Conservation (phyloP, 257 asterid genomes). For the Verbena officinalis region DNA sequence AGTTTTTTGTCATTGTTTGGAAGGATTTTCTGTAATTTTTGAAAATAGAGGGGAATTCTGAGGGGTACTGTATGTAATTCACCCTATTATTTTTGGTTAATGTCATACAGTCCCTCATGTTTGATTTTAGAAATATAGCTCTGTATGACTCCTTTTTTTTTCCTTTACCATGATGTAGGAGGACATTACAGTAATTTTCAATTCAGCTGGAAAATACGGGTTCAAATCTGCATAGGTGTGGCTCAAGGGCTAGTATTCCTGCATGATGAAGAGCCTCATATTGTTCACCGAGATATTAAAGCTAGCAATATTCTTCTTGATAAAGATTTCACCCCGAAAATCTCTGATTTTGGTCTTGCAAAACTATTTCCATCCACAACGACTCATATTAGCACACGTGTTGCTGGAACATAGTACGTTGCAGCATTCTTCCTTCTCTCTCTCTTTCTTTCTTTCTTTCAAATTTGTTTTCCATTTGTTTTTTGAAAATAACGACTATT, state of each 20-base stretch:
- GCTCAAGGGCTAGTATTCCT: slow-evolving; percentile 86
- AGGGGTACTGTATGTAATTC: no score
- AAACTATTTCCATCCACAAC: slow-evolving; percentile 69
- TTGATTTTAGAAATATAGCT: no score
- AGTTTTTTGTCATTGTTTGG: not conserved
- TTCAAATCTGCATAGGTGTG: slow-evolving; percentile 69
- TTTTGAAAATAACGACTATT: not conserved
- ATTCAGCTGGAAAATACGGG: slow-evolving; percentile 69
- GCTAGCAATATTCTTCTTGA: slow-evolving; percentile 89
- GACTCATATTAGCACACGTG: slow-evolving; percentile 90
- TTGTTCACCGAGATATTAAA: slow-evolving; percentile 88
- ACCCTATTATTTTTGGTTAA: no score
- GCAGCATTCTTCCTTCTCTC: not conserved
- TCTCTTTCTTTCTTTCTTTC: slow-evolving; percentile 2
- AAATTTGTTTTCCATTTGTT: not conserved
- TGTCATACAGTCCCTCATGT: no score
- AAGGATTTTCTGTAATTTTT: no score
- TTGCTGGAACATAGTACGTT: slow-evolving; percentile 94
- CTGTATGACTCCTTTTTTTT: no score
- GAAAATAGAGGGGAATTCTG: slow-evolving; percentile 24
- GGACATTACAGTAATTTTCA: slow-evolving; percentile 35
- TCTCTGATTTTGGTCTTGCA: slow-evolving; percentile 93
- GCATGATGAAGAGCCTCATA: slow-evolving; percentile 81
- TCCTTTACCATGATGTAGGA: slow-evolving; percentile 41
- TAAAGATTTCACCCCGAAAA: slow-evolving; percentile 75